Evolutionary conservation across 2,329 filamentous ascomycete species (phyloP).

Genomic region (Ceratocystis destructans): DNA sequence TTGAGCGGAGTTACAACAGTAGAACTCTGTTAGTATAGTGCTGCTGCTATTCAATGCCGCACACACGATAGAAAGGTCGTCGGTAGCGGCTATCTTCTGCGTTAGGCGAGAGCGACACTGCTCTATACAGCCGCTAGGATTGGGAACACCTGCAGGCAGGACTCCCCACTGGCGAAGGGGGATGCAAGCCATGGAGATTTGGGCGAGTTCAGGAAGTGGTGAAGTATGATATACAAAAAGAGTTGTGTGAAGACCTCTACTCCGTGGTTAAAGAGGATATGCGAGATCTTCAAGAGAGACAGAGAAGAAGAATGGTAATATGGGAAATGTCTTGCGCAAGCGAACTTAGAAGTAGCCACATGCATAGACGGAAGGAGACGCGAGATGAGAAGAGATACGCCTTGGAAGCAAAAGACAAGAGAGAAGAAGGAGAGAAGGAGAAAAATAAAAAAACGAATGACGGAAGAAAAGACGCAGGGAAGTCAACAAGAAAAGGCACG

Average conservation of each 20-base stretch:
- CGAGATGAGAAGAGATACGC: conserved; percentile 1
- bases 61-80: conserved; percentile 13
- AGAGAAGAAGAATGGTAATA: neutral
- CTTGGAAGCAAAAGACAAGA: neutral
- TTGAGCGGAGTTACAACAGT: conserved; percentile 19
- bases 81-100: conserved; percentile 10
- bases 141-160: conserved; percentile 18
- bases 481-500: neutral
- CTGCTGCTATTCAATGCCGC: conserved; percentile 2
- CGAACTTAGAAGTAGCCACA: neutral
- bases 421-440: neutral
- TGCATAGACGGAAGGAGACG: neutral
- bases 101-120: conserved; percentile 17
- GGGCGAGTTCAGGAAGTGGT: neutral
- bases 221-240: neutral
- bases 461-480: neutral
- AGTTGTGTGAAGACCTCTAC: neutral
- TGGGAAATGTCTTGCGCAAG: conserved; percentile 4
- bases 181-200: neutral
- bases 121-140: conserved; percentile 15
- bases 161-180: neutral
- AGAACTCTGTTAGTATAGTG: conserved; percentile 11
- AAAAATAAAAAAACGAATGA: neutral
- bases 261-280: neutral
- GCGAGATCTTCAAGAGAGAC: neutral